Conservation (phyloP, 192 early-diverging fungal species). For the Diversispora epigaea region DNA sequence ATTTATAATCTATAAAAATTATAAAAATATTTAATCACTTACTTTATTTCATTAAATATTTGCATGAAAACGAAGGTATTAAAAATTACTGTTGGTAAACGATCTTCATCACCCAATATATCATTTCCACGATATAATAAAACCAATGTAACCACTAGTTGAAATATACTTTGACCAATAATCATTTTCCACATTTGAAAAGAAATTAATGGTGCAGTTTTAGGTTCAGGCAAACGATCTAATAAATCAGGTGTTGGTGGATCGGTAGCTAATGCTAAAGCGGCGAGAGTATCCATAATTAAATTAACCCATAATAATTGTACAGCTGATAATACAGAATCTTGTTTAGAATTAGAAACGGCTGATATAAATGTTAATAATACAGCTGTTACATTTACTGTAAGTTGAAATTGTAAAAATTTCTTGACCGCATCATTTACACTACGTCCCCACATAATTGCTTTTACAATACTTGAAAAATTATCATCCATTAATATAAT, state of each 20-base stretch:
- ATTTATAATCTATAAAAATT: too few species aligned
- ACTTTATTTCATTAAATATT: constrained; percentile 58
- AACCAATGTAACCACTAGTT: constrained; percentile 79
- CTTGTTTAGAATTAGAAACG: constrained; percentile 58
- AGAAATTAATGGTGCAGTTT: constrained; percentile 79
- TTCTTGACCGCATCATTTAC: constrained; percentile 98
- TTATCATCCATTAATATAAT: constrained; percentile 99
- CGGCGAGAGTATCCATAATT: constrained; percentile 99
- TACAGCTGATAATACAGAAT: constrained; percentile 90
- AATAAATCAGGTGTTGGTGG: constrained; percentile 83
- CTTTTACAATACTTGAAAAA: constrained; percentile 95
- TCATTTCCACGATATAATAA: constrained; percentile 62
- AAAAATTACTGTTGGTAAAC: constrained; percentile 81
- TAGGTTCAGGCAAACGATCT: constrained; percentile 80
- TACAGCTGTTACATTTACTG: constrained; percentile 93
- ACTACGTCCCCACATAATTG: constrained; percentile 94
- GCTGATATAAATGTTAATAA: constrained; percentile 77
- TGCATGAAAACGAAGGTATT: constrained; percentile 78
- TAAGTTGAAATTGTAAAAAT: constrained; percentile 98
- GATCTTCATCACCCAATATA: constrained; percentile 53
- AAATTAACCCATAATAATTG: constrained; percentile 99
- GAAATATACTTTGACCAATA: constrained; percentile 85
- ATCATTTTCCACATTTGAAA: constrained; percentile 97
- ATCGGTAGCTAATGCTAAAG: constrained; percentile 95
- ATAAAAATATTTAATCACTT: constrained; percentile 20